Evolutionary conservation across 192 early-diverging fungal species (phyloP).

Genomic region (Neocallimastix lanati): DNA sequence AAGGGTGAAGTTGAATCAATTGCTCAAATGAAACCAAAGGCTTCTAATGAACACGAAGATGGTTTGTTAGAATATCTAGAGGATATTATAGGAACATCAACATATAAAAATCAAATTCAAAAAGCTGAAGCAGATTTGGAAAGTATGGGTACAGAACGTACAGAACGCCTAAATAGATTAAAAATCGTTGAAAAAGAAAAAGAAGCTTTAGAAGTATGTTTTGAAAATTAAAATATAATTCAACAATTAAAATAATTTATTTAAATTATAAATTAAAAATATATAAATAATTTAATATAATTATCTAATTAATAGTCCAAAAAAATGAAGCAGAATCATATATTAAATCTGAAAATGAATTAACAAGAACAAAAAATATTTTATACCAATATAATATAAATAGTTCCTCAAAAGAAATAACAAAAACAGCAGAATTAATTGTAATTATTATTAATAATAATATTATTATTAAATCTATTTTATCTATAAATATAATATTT

Average conservation of each 20-base stretch:
- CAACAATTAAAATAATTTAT: no score
- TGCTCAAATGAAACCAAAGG: constrained; percentile 92
- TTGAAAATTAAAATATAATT: neutral
- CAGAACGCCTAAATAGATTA: constrained; percentile 62
- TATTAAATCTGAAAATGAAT: constrained; percentile 60
- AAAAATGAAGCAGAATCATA: constrained; percentile 68
- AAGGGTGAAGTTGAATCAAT: constrained; percentile 99
- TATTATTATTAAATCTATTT: no score
- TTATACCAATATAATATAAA: constrained; percentile 54
- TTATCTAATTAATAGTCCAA: constrained; percentile 16
- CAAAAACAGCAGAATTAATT: constrained; percentile 19
- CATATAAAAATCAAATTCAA: constrained; percentile 73
- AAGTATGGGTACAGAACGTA: constrained; percentile 48
- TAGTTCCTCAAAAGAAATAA: constrained; percentile 26
- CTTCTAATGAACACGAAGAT: constrained; percentile 75
- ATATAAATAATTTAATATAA: neutral
- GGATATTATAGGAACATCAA: constrained; percentile 90
- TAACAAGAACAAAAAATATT: constrained; percentile 48
- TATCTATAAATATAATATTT: no score
- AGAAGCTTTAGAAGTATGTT: constrained; percentile 46
- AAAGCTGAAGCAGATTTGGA: constrained; percentile 50
- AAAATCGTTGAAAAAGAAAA: constrained; percentile 83
- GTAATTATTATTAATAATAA: no score
- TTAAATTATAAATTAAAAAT: neutral
- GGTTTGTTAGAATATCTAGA: constrained; percentile 94